Conservation (phyloP, 441 rosid genomes). For the Viola pubescens region DNA sequence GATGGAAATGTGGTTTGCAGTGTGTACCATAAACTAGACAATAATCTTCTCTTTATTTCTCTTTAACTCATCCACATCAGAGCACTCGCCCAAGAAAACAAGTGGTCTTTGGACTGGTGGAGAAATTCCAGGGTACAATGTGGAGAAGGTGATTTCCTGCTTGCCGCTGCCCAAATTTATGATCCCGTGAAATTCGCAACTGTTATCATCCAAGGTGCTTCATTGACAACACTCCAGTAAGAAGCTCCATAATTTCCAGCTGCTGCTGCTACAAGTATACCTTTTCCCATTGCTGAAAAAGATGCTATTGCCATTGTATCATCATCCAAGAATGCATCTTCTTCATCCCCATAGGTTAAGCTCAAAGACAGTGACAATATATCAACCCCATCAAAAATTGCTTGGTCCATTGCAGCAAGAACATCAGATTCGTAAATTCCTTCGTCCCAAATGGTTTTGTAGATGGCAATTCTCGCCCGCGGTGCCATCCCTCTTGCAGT, state of each 20-base stretch:
- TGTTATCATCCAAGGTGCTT: constrained; percentile 56
- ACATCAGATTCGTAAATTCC: constrained; percentile 61
- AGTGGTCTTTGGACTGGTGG: constrained; percentile 35
- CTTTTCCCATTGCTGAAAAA: constrained; percentile 43
- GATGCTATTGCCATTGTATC: constrained; percentile 59
- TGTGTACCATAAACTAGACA: constrained; percentile 19
- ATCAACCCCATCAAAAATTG: constrained; percentile 56
- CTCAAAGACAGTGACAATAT: constrained; percentile 50
- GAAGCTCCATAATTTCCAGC: constrained; percentile 59
- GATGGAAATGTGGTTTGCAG: constrained; percentile 25
- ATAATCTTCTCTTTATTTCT: constrained; percentile 31
- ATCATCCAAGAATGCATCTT: constrained; percentile 39
- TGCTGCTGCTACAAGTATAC: constrained; percentile 51
- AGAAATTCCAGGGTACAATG: constrained; percentile 48
- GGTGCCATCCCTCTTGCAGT: constrained; percentile 68
- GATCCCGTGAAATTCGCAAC: constrained; percentile 46
- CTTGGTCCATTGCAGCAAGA: constrained; percentile 58
- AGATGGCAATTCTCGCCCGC: constrained; percentile 53
- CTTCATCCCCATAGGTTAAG: constrained; percentile 24
- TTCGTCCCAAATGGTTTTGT: constrained; percentile 59
- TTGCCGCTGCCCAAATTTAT: constrained; percentile 40
- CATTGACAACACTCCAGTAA: constrained; percentile 42
- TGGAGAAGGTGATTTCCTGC: constrained; percentile 32
- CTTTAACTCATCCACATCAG: constrained; percentile 34
- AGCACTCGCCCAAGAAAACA: constrained; percentile 42